Percentiles rank a stretch among this genome's conserved stretches.
Evolutionary conservation across 495 filamentous ascomycete genomes (phyloP).

Genomic region (Astrothelium macrocarpum): DNA sequence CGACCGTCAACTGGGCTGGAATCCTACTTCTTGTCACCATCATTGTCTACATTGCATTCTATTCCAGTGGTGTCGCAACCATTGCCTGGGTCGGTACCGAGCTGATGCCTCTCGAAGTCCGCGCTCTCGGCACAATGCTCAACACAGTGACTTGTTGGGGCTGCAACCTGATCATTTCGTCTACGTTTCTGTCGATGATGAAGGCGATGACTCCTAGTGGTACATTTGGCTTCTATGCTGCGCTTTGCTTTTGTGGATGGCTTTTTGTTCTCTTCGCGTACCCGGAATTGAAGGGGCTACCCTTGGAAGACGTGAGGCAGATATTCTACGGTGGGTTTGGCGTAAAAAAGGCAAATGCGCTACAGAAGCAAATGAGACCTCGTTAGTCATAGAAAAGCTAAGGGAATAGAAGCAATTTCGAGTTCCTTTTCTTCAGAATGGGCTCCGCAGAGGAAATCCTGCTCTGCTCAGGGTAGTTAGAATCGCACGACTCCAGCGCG

Average conservation of each 20-base stretch:
- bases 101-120: constrained; percentile 44
- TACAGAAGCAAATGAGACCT: constrained; percentile 32
- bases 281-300: constrained; percentile 41
- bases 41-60: constrained; percentile 42
- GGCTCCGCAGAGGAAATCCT: no score
- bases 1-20: constrained; percentile 31
- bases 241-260: constrained; percentile 39
- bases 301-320: constrained; percentile 41
- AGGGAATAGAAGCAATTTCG: no score
- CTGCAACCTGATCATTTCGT: constrained; percentile 44
- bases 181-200: constrained; percentile 44
- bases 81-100: constrained; percentile 45
- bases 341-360: constrained; percentile 33
- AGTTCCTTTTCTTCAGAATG: no score
- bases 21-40: constrained; percentile 38
- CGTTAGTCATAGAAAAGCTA: no score
- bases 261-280: constrained; percentile 42
- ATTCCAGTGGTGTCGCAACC: constrained; percentile 38
- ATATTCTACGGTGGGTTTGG: constrained; percentile 42
- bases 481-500: no score
- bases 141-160: constrained; percentile 43
- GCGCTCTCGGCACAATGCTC: constrained; percentile 46
- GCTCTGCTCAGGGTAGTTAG: no score
- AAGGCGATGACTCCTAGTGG: constrained; percentile 40
- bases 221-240: constrained; percentile 45